These are phyloP conservation scores for Barnettozyma sucrosica DNA, from an alignment of 805 yeast species.

Conservation along the genomic window DNA sequence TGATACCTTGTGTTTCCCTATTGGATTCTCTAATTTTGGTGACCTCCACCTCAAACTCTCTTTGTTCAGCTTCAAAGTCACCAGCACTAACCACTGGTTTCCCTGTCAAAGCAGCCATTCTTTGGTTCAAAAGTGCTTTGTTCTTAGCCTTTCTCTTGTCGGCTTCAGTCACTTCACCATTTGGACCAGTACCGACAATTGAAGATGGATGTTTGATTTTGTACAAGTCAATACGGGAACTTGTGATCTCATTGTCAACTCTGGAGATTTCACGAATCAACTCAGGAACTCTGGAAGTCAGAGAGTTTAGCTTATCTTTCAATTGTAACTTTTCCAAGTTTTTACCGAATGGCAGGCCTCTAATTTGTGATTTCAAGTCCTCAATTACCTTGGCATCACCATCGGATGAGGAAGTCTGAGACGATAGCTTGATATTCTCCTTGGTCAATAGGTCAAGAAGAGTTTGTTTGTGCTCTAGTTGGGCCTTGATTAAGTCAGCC, in stretches of 20 bases:
- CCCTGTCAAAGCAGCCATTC: conserved; percentile 93
- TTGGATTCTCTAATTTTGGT: conserved; percentile 48
- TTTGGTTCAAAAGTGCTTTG: conserved; percentile 69
- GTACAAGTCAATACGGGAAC: conserved; percentile 58
- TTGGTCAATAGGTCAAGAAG: conserved; percentile 66
- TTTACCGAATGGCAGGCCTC: conserved; percentile 35
- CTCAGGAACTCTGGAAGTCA: conserved; percentile 67
- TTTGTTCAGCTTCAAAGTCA: conserved; percentile 32
- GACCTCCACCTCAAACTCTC: conserved; percentile 42
- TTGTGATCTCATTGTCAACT: conserved; percentile 63
- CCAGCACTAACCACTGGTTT: conserved; percentile 44
- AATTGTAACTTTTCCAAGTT: conserved; percentile 38
- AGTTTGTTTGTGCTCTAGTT: conserved; percentile 66
- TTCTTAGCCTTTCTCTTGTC: conserved; percentile 78
- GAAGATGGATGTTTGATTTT: conserved; percentile 64
- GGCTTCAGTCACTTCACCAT: conserved; percentile 78
- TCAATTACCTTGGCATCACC: conserved; percentile 54
- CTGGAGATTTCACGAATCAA: conserved; percentile 57
- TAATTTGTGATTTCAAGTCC: conserved; percentile 55
- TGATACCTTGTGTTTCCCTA: conserved; percentile 49
- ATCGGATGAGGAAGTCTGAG: conserved; percentile 18
- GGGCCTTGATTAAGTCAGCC: conserved; percentile 51
- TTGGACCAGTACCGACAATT: conserved; percentile 78
- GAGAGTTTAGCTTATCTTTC: conserved; percentile 48
- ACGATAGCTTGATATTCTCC: conserved; percentile 2